phyloP scores from a whole-genome alignment of 441 rosid genomes.

The Hypseocharis bilobata region DNA sequence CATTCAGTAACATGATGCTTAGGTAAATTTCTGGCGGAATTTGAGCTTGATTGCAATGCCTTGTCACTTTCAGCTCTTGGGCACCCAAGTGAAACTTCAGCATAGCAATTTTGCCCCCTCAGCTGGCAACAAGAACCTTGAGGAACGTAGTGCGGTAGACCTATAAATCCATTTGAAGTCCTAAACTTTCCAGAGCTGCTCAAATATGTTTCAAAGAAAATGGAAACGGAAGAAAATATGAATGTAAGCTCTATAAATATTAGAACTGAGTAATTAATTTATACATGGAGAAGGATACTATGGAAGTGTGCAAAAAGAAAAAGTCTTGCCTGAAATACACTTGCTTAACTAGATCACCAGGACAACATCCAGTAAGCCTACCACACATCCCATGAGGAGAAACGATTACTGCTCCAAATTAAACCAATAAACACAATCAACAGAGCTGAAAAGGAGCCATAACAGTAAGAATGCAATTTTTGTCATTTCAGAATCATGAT shows the following conservation, averaged over 20 bases:
- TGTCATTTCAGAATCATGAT: background rate
- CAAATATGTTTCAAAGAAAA: conserved; percentile 15
- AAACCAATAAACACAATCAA: conserved; percentile 27
- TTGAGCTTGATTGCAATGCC: conserved; percentile 36
- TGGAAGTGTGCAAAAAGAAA: background rate
- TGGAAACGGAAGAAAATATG: conserved; percentile 19
- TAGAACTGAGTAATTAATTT: background rate
- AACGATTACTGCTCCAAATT: conserved; percentile 57
- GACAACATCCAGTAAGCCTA: conserved; percentile 83
- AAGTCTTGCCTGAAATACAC: conserved; percentile 60
- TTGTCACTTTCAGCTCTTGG: conserved; percentile 44
- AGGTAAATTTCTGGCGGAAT: conserved; percentile 38
- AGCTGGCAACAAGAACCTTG: conserved; percentile 52
- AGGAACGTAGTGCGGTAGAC: conserved; percentile 60
- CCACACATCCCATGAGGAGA: conserved; percentile 98
- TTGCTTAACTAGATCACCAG: conserved; percentile 92
- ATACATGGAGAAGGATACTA: background rate
- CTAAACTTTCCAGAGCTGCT: conserved; percentile 57
- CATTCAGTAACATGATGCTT: conserved; percentile 59
- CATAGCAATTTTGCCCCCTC: conserved; percentile 64
- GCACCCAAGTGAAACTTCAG: conserved; percentile 83
- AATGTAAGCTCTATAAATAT: conserved; percentile 15
- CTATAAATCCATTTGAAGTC: conserved; percentile 52
- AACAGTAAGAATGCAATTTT: background rate
- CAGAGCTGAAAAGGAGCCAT: conserved; percentile 19